Percentiles rank a stretch among this genome's conserved stretches.
phyloP scores from a whole-genome alignment of 495 filamentous ascomycete genomes.

The Podospora pseudopauciseta region DNA sequence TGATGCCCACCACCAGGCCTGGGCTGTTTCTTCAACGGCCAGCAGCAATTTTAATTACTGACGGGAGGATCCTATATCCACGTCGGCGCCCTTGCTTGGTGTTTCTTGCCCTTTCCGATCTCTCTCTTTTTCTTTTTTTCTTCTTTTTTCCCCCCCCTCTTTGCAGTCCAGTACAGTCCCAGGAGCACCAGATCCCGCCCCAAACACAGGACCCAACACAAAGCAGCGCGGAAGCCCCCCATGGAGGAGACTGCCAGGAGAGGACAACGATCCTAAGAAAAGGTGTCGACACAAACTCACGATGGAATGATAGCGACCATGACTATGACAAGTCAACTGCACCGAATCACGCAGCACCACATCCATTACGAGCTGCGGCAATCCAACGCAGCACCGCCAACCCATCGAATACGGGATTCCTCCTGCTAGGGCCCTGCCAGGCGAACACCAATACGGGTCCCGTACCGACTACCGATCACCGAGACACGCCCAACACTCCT shows the following conservation, averaged over 20 bases:
- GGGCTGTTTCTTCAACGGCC: conserved; percentile 3
- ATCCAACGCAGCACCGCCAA: conserved; percentile 18
- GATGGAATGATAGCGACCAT: conserved; percentile 22
- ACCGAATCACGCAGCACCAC: conserved; percentile 19
- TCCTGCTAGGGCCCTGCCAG: conserved; percentile 6
- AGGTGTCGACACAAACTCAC: no score
- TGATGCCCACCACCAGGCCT: conserved; percentile 11
- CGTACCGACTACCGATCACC: conserved; percentile 13
- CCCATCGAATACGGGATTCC: conserved; percentile 31
- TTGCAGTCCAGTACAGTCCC: no score
- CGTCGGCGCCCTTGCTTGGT: conserved; percentile 10
- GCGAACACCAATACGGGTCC: conserved; percentile 13
- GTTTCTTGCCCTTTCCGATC: conserved; percentile 8
- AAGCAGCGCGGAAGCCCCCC: background rate
- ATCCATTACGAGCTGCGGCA: conserved; percentile 25
- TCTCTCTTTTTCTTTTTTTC: background rate
- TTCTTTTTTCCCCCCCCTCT: background rate
- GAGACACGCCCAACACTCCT: conserved; percentile 9
- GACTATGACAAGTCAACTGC: conserved; percentile 31
- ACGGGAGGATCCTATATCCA: conserved; percentile 10
- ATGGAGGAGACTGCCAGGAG: conserved; percentile 8
- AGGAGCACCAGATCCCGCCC: background rate
- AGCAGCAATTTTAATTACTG: conserved; percentile 21
- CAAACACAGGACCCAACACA: background rate
- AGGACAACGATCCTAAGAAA: background rate